A percentile compares a stretch with the other conserved stretches of the same genome.
Conservation (phyloP, 176 grass and related monocot species). For the Eleusine coracana region DNA sequence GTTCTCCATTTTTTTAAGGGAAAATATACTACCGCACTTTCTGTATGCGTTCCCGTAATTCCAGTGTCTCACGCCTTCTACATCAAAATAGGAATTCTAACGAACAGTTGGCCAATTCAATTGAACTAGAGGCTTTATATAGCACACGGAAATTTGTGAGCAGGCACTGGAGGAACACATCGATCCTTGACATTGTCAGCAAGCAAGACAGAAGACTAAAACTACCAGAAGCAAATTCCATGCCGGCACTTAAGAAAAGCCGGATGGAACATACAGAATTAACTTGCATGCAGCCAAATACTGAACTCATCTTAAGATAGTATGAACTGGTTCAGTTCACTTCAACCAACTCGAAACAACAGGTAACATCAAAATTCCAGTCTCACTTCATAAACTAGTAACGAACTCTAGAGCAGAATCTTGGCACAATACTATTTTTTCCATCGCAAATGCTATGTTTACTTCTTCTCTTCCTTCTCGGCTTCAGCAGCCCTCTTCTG, state of each 20-base stretch:
- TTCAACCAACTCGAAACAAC: not conserved
- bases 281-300: not conserved
- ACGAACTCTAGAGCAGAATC: not conserved
- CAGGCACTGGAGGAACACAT: not conserved
- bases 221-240: not conserved
- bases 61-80: too few relatives aligned
- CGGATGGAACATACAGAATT: not conserved
- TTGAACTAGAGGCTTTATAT: not conserved
- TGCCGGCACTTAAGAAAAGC: not conserved
- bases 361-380: not conserved
- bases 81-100: too few relatives aligned
- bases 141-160: too few relatives aligned
- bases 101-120: too few relatives aligned
- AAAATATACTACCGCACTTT: too few relatives aligned
- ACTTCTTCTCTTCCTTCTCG: conserved; percentile 91
- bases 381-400: not conserved
- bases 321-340: conserved; percentile 15
- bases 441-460: not conserved
- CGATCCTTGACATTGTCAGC: not conserved
- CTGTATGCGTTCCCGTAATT: too few relatives aligned
- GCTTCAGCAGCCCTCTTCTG: conserved; percentile 79
- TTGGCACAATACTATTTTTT: not conserved
- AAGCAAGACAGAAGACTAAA: not conserved
- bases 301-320: conserved; percentile 2
- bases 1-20: too few relatives aligned